Evolutionary conservation across 2,329 filamentous ascomycete species (phyloP).

Genomic region (Huntiella moniliformis): DNA sequence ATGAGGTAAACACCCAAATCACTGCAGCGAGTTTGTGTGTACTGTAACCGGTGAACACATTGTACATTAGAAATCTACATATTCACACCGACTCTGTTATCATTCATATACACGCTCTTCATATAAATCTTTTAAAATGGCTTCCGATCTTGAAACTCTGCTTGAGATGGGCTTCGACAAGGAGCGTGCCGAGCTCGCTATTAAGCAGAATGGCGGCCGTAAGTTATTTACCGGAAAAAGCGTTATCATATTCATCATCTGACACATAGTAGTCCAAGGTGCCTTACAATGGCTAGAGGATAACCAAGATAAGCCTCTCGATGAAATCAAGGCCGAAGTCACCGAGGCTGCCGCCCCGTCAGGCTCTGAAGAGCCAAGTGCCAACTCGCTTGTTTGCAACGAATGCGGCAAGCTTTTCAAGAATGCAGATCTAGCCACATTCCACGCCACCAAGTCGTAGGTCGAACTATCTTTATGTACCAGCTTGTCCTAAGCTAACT

Average conservation of each 20-base stretch:
- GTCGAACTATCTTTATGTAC: constrained; percentile 15
- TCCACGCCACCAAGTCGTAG: constrained; percentile 73
- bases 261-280: constrained; percentile 44
- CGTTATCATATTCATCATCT: not conserved
- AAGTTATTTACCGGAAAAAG: constrained; percentile 20
- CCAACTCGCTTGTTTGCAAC: constrained; percentile 76
- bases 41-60: too few relatives aligned
- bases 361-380: constrained; percentile 28
- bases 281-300: constrained; percentile 90
- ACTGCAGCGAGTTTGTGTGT: too few relatives aligned
- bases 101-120: too few relatives aligned
- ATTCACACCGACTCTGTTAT: too few relatives aligned
- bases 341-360: constrained; percentile 8
- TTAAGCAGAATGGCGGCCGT: constrained; percentile 69
- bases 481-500: too few relatives aligned
- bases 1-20: too few relatives aligned
- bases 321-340: constrained; percentile 21
- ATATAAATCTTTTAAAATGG: constrained; percentile 25
- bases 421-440: constrained; percentile 63
- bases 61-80: too few relatives aligned
- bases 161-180: constrained; percentile 67
- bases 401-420: constrained; percentile 88
- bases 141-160: constrained; percentile 40
- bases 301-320: constrained; percentile 72
- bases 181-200: constrained; percentile 61